A percentile compares a stretch with the other conserved stretches of the same genome.
phyloP scores from a whole-genome alignment of 2,329 filamentous ascomycete species.

The Hypoxylon sp. region DNA sequence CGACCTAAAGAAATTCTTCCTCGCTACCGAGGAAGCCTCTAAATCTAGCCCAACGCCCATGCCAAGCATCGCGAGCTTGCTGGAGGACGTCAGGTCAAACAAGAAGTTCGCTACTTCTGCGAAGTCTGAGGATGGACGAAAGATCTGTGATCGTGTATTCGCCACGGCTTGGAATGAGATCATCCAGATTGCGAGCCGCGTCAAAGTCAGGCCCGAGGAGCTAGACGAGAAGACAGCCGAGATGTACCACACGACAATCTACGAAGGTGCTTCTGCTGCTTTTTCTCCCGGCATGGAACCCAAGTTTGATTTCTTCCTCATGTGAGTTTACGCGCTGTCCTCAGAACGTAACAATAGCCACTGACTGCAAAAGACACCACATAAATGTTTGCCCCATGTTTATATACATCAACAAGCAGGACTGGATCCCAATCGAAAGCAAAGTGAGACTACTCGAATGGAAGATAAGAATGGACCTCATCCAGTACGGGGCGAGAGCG shows the following conservation, averaged over 20 bases:
- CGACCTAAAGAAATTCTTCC: conserved; percentile 69
- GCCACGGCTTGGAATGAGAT: conserved; percentile 74
- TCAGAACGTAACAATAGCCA: background rate
- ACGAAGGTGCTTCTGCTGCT: conserved; percentile 67
- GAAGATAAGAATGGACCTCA: conserved; percentile 82
- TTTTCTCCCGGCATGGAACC: conserved; percentile 74
- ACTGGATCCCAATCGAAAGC: conserved; percentile 71
- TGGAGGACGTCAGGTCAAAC: conserved; percentile 71
- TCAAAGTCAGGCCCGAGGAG: conserved; percentile 68
- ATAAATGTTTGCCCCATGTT: conserved; percentile 82
- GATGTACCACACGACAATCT: conserved; percentile 77
- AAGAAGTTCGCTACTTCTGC: conserved; percentile 69
- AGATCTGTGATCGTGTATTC: conserved; percentile 78
- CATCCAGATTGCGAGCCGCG: conserved; percentile 71
- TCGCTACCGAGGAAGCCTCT: conserved; percentile 65
- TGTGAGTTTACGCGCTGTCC: conserved; percentile 57
- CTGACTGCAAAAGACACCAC: conserved; percentile 75
- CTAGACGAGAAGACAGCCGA: conserved; percentile 68
- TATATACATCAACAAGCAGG: conserved; percentile 72
- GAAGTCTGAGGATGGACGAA: conserved; percentile 70
- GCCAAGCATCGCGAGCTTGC: conserved; percentile 69
- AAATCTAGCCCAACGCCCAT: conserved; percentile 53
- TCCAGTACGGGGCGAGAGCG: conserved; percentile 79
- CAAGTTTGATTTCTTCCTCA: conserved; percentile 86
- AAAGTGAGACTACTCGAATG: conserved; percentile 83